phyloP scores from a whole-genome alignment of 441 rosid genomes.

The Cnidoscolus chayamansa region DNA sequence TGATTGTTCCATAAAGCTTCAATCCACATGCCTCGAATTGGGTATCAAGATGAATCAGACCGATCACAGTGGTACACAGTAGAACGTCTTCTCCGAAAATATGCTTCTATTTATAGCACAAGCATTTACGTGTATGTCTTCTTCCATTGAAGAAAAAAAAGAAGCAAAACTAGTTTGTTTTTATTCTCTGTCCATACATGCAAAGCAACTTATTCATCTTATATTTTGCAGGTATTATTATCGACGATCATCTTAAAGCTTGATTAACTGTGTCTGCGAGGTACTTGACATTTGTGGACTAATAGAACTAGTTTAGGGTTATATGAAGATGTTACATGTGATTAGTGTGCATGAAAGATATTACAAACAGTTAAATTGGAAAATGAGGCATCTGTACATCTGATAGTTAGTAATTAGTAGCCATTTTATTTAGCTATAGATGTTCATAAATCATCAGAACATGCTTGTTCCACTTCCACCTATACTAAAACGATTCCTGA shows the following conservation, averaged over 20 bases:
- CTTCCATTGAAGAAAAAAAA: neutral
- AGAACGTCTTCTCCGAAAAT: slow-evolving; percentile 83
- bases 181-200: neutral
- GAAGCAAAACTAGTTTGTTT: neutral
- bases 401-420: too few species aligned
- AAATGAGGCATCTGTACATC: too few species aligned
- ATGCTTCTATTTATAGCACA: slow-evolving; percentile 60
- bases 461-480: too few species aligned
- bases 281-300: neutral
- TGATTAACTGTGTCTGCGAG: neutral
- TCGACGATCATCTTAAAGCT: slow-evolving; percentile 40
- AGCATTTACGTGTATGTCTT: slow-evolving; percentile 64
- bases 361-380: too few species aligned
- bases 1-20: slow-evolving; percentile 44
- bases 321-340: too few species aligned
- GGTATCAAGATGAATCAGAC: slow-evolving; percentile 70
- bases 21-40: slow-evolving; percentile 88
- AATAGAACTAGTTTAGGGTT: neutral
- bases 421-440: too few species aligned
- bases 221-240: slow-evolving; percentile 51
- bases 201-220: neutral
- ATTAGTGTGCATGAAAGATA: too few species aligned
- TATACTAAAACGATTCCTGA: too few species aligned
- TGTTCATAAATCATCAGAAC: too few species aligned
- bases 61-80: slow-evolving; percentile 80